Percentiles rank a stretch among this genome's conserved stretches.
phyloP scores from a whole-genome alignment of 768 basidiomycete species.

The Heimioporus sp. region DNA sequence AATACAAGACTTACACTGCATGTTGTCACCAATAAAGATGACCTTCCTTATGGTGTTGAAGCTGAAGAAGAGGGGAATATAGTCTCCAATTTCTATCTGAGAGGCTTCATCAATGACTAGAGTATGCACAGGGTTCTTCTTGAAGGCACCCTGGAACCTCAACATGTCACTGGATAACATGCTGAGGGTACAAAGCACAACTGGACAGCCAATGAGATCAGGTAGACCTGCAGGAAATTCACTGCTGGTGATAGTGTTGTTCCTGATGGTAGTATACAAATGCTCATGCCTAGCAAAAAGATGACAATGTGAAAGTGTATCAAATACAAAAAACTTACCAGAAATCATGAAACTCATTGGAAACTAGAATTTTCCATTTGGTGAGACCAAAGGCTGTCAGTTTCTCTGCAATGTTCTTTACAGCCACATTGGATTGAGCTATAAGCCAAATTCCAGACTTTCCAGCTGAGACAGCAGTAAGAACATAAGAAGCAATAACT shows the following conservation, averaged over 20 bases:
- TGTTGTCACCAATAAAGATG: slow-evolving; percentile 66
- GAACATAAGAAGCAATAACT: slow-evolving; percentile 65
- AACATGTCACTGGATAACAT: slow-evolving; percentile 57
- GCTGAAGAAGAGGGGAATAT: slow-evolving; percentile 40
- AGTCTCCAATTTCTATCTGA: slow-evolving; percentile 59
- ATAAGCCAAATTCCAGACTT: slow-evolving; percentile 69
- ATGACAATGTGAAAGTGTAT: slow-evolving; percentile 4
- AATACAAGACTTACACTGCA: slow-evolving; percentile 48
- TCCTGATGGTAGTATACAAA: slow-evolving; percentile 50
- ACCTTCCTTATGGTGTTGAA: slow-evolving; percentile 44
- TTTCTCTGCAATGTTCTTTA: slow-evolving; percentile 88
- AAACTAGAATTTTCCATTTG: slow-evolving; percentile 69
- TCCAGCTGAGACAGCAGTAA: slow-evolving; percentile 39
- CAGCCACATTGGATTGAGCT: slow-evolving; percentile 85
- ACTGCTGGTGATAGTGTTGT: slow-evolving; percentile 52
- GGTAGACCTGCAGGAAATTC: slow-evolving; percentile 32
- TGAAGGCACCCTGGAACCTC: slow-evolving; percentile 20
- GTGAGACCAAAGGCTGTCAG: slow-evolving; percentile 51
- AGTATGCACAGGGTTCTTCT: slow-evolving; percentile 39
- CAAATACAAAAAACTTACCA: slow-evolving; percentile 47
- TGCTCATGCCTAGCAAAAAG: slow-evolving; percentile 71
- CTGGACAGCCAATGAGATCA: slow-evolving; percentile 41
- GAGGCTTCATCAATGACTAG: slow-evolving; percentile 66
- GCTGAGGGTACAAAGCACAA: slow-evolving; percentile 73
- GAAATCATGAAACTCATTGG: slow-evolving; percentile 59